Evolutionary conservation across 345 rosid species (phyloP).

Genomic region (Rhodomyrtus tomentosa): DNA sequence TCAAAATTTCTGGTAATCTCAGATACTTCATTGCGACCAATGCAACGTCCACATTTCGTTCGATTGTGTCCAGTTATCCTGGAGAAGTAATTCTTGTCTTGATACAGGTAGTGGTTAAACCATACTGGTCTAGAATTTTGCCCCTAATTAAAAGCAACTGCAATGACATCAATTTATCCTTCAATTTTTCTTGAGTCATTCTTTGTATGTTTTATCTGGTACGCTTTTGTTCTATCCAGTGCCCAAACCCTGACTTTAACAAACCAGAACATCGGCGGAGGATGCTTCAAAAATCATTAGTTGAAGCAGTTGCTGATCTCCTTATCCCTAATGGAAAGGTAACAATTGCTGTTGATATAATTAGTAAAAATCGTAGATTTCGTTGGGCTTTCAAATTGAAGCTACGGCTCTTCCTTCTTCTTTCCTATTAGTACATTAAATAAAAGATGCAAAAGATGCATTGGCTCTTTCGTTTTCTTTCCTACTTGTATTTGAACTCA

Average conservation of each 20-base stretch:
- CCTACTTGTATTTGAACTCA: neutral
- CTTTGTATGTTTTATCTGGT: neutral
- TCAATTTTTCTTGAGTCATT: neutral
- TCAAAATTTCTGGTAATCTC: neutral
- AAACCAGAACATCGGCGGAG: conserved; percentile 54
- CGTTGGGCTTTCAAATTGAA: neutral
- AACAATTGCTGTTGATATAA: neutral
- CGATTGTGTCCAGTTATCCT: conserved; percentile 47
- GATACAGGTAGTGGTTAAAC: conserved; percentile 27
- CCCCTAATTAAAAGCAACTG: neutral
- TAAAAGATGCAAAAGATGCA: neutral
- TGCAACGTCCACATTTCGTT: conserved; percentile 51
- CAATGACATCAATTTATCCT: neutral
- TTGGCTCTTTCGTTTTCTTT: too few relatives aligned
- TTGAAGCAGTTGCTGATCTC: conserved; percentile 50
- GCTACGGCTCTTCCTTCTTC: neutral
- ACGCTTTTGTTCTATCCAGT: conserved; percentile 16
- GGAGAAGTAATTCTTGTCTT: conserved; percentile 48
- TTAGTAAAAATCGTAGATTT: neutral
- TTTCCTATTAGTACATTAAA: neutral
- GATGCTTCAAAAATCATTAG: conserved; percentile 49
- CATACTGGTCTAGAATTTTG: neutral
- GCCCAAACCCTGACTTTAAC: conserved; percentile 71
- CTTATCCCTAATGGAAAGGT: conserved; percentile 53
- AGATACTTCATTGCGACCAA: conserved; percentile 52